Evolutionary conservation across 805 yeast species (phyloP), one percentile per base, ranked within the genome.

Genomic region (Saccharomycopsis sp.): DNA sequence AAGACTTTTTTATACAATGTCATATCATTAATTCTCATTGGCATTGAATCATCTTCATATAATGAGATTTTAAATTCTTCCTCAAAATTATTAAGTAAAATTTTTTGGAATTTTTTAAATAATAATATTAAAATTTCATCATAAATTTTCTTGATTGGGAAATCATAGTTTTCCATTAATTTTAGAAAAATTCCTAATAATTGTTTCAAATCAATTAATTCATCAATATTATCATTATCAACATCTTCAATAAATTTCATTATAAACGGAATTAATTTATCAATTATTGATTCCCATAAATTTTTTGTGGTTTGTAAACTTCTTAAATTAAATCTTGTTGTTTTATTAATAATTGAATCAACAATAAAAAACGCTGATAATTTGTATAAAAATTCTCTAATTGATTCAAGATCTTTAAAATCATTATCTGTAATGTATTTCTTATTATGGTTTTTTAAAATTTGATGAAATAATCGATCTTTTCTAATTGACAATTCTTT

Each of bases 11-110:
- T 77, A 55, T 76, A 84, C 37, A 80, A 70, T 10, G 65, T 62
- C 31, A 61, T 56, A 37, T 75, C 75, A 46, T 77, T 70, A 25
- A 87, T 75, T 0, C 72, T 72, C 63, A 87, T 70, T 10, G 96
- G 94, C 86, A 84, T 85, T 49, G 85, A 84, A 55, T 85, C 92
- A 55, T 89, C 96, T 19, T 79, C 78, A 45, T 74, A 71, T 28
- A 87, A 72, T 4, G 79, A 62, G 8, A 67, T 67, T 25, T 66
- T 60, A 60, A 87, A 89, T 36, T 78, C 79, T 10, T 56, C 56
- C 19, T 70, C 64, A 57, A 86, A 85, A 13, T 69, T 67, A 44
- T 61, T 62, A 12, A 74, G 68, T 19, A 76, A 60, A 9, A 70
- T 62, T 2, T 68, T 67, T n/a, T 84, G 74, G 52, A 70, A 82